Base-by-base conservation (phyloP, 139 green algal species). In the Haematococcus sp. region DNA sequence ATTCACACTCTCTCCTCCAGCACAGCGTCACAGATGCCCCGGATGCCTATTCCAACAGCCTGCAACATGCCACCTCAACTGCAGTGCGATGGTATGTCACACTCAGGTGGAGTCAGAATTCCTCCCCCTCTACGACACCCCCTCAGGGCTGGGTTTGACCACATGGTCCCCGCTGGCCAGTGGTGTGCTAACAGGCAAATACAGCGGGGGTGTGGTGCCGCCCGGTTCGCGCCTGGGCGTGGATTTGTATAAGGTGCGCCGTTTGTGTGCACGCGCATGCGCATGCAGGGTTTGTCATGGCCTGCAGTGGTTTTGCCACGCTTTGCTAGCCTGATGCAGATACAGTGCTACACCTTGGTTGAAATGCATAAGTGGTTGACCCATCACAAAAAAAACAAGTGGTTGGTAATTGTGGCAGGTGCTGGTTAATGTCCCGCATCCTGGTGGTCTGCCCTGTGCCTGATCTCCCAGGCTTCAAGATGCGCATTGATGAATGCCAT, bases 171-270 rank as follows among this genome's bases (percentile, higher is more conserved):
- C 92, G 1, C 83, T 97, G 33, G 86, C 88, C 0, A 93, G 79
- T 4, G 92, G 92, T 27, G 52, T 97, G 33, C 81, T 97, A 2
- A 96, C 85, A 13, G 92, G 92, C 63, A 97, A 97, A 76, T 97
- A 97, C 86, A 76, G 58, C 16, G 85, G 86, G 25, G 85, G 77
- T 35, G 69, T 76, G 27, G 70, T 93, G 4, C 92, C 92, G 0
- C 67, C 74, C 23, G 92, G 83, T 56, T 88, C 65, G 55, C 86
- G 92, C 32, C 82, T 97, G 25, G 65, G 81, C 3, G 23, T 93
- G 40, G 81, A 87, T 9, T 58, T 68, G 13, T 94, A 93, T 82
- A 92, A 96, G 86, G 90, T 89, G 32, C 19, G 72, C 0, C 28
- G 35, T 63, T 51, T 15, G 19, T 20, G 30, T 66, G 55, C 60